Percentiles rank a stretch among this genome's conserved stretches.
Evolutionary conservation across 148 eudicot genomes (phyloP).

Genomic region (Euryodendron excelsum): DNA sequence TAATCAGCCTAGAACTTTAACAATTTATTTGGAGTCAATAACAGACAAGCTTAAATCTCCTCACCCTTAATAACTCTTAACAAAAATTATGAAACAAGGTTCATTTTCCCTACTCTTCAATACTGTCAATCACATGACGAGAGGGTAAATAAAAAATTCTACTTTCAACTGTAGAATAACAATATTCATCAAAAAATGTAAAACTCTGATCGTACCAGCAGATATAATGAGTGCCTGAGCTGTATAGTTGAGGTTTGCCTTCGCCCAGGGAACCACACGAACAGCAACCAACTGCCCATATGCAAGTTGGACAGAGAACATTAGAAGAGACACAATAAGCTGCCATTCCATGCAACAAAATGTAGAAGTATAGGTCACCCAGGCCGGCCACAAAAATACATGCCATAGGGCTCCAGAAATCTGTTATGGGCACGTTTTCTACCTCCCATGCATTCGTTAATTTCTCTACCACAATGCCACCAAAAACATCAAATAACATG

Average conservation of each 20-base stretch:
- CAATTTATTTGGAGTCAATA: too few relatives aligned
- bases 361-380: background rate
- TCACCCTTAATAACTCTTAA: too few relatives aligned
- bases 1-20: too few relatives aligned
- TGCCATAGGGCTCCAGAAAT: background rate
- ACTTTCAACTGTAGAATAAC: background rate
- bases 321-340: background rate
- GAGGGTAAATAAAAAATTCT: background rate
- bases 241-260: slow-evolving; percentile 84
- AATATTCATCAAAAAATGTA: too few relatives aligned
- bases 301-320: background rate
- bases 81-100: background rate
- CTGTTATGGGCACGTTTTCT: background rate
- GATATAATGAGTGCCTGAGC: slow-evolving; percentile 94
- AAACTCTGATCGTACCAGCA: slow-evolving; percentile 45
- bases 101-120: background rate
- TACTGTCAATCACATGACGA: background rate
- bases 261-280: slow-evolving; percentile 87
- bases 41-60: too few relatives aligned
- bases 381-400: background rate
- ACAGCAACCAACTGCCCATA: slow-evolving; percentile 22
- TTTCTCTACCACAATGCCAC: background rate
- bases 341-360: background rate
- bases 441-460: background rate
- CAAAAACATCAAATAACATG: background rate